Base-by-base conservation (phyloP, 1,284 basidiomycete species). In the Hypsizygus ulmarius region DNA sequence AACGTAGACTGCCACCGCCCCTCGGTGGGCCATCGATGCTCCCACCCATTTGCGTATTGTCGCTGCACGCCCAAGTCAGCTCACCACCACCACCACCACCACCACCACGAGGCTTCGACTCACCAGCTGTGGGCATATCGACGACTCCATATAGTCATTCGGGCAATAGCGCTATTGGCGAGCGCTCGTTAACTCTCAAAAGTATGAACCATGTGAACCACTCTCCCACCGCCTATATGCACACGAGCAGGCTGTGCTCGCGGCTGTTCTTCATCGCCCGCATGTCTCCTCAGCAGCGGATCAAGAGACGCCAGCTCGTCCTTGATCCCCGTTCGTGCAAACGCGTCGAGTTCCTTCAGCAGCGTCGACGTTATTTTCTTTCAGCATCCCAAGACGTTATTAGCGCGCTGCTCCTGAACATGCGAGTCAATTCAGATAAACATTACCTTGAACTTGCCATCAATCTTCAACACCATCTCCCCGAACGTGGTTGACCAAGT, bases 271-370 rank as follows among this genome's bases (percentile, higher is more conserved):
- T 15, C 18, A 16, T 48, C 50, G n/a, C 52, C 41, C 29, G 62
- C 68, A 43, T 73, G 65, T 69, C 86, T 87, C 29, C 83, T 73
- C 51, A 91, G 68, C 21, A 90, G 65, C 15, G 89, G 89, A 64
- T 90, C 87, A 28, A 92, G 71, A 15, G 86, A 86, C 16, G 84
- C 78, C 36, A 93, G 71, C 65, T 93, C 90, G 49, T 90, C 85
- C 64, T 81, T 82, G 64, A 93, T 93, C 12, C 81, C 79, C 36
- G 80, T 80, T 41, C 90, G 75, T 30, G 91, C 90, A 49, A 90
- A 79, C 33, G 77, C 72, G 63, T 93, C 91, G 11, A 93, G 77
- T 55, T 93, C 91, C 65, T 92, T 93, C 51, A 91, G 69, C 7
- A 93, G 67, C 21, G 67, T 68, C 9, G 79, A 76, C 18, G 84